phyloP scores from a whole-genome alignment of 2,329 filamentous ascomycete genomes.

The Arthrobotrys musiformis region DNA sequence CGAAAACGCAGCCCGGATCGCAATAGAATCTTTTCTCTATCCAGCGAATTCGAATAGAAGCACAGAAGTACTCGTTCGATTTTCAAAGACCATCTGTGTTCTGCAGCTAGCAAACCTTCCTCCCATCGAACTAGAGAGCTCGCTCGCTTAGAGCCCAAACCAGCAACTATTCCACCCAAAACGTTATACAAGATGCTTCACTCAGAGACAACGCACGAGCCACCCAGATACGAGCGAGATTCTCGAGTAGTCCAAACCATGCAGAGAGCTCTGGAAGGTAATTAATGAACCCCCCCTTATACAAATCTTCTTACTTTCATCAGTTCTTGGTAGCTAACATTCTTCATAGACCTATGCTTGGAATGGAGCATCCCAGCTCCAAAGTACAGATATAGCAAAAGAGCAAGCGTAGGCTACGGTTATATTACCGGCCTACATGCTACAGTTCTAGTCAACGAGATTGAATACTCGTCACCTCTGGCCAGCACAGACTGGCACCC shows the following conservation, averaged over 20 bases:
- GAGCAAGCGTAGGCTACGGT: conserved; percentile 30
- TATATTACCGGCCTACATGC: conserved; percentile 51
- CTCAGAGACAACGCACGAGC: conserved; percentile 50
- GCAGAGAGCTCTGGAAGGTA: conserved; percentile 54
- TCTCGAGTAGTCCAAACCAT: conserved; percentile 42
- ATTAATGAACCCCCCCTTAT: not conserved
- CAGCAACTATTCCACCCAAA: not conserved
- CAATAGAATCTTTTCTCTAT: not conserved
- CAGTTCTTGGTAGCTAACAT: conserved; percentile 10
- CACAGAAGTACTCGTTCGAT: conserved; percentile 9
- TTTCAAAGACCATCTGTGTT: not conserved
- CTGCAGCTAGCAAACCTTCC: not conserved
- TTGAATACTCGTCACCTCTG: conserved; percentile 53
- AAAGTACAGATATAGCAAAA: conserved; percentile 50
- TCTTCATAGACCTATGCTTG: conserved; percentile 29
- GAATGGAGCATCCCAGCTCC: conserved; percentile 50
- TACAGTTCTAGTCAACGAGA: conserved; percentile 50
- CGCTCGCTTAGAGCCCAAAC: conserved; percentile 10
- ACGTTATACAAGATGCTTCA: conserved; percentile 45
- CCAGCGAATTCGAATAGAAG: not conserved
- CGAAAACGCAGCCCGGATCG: conserved; percentile 2
- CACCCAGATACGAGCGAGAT: conserved; percentile 52
- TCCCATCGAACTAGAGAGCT: not conserved
- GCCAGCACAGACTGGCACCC: conserved; percentile 52
- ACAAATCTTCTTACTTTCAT: not conserved